These are phyloP conservation scores for Coniella lustricola DNA, from an alignment of 2,329 filamentous ascomycete genomes.

Conservation along the genomic window DNA sequence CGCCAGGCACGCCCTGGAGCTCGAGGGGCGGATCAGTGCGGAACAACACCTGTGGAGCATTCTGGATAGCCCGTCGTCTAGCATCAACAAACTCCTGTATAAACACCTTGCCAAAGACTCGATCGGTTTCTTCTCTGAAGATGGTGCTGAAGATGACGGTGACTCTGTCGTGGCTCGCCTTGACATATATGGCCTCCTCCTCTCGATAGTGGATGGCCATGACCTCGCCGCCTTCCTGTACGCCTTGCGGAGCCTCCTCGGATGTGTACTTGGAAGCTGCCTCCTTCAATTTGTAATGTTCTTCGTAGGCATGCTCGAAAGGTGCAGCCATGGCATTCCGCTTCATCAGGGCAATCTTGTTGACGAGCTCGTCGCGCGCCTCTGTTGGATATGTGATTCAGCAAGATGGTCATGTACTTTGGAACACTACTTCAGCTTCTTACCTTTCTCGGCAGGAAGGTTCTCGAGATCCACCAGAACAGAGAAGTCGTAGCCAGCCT, in stretches of 20 bases:
- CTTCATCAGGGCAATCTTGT: conserved; percentile 84
- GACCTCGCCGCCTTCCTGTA: conserved; percentile 82
- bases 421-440: conserved; percentile 9
- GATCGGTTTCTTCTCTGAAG: conserved; percentile 95
- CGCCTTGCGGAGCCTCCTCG: conserved; percentile 86
- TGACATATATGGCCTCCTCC: conserved; percentile 97
- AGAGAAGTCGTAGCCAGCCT: conserved; percentile 94
- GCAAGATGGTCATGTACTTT: no score
- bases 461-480: conserved; percentile 82
- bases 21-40: conserved; percentile 90
- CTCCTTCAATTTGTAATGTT: conserved; percentile 79
- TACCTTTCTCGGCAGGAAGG: conserved; percentile 72
- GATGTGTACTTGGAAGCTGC: conserved; percentile 88
- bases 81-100: conserved; percentile 98
- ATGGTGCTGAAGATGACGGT: conserved; percentile 99
- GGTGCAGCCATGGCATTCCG: conserved; percentile 98
- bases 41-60: conserved; percentile 96
- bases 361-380: conserved; percentile 76
- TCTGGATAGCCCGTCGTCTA: conserved; percentile 88
- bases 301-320: conserved; percentile 93
- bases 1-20: conserved; percentile 77
- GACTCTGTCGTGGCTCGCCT: conserved; percentile 93
- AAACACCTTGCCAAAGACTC: conserved; percentile 97
- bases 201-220: conserved; percentile 98
- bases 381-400: conserved; percentile 40